Base-by-base conservation (phyloP, 2,329 filamentous ascomycete species). In the Nemania diffusa region DNA sequence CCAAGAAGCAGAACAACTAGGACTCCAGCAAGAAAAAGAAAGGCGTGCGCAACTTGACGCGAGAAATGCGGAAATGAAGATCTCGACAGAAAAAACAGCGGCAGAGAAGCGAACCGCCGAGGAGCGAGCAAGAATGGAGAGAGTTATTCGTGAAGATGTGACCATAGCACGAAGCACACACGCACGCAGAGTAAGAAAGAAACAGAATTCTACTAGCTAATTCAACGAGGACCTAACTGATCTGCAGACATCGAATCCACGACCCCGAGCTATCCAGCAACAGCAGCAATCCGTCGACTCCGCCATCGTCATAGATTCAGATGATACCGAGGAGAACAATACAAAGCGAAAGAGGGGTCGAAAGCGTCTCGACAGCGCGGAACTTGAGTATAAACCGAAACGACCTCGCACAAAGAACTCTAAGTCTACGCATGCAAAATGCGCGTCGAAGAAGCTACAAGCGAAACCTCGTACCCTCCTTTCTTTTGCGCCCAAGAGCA, bases 321-420 rank as follows among this genome's bases (percentile, higher is more conserved):
- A 57, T 2, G 2, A 24, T 37, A 5, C 5, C n/a, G 26, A 24
- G 15, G 3, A 17, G 13, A 2, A 24, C 5, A 40, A 48, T 22
- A 22, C 26, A 11, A 13, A 11, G 20, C 26, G 32, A 6, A 46
- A 34, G 27, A 22, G 27, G 6, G 46, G 32, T 22, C 42, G 50
- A 13, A 64, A 56, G 50, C 50, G 60, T 26, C 5, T 2, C 2
- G 24, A 27, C 7, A 27, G n/a, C 20, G 42, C 59, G 1, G 60
- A 64, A 5, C 40, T 60, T 2, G 64, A 60, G 0, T 67, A 56
- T 20, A 51, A 15, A 22, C 64, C 64, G 3, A 29, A 22, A 7
- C 40, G 9, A 48, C 22, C 58, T 29, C 34, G 27, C 27, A 27
- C 13, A 2, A 48, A 17, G 26, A 55, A 63, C 22, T 13, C 42